Evolutionary conservation across 2,329 filamentous ascomycete genomes (phyloP).

Genomic region (Xylaria sp.): DNA sequence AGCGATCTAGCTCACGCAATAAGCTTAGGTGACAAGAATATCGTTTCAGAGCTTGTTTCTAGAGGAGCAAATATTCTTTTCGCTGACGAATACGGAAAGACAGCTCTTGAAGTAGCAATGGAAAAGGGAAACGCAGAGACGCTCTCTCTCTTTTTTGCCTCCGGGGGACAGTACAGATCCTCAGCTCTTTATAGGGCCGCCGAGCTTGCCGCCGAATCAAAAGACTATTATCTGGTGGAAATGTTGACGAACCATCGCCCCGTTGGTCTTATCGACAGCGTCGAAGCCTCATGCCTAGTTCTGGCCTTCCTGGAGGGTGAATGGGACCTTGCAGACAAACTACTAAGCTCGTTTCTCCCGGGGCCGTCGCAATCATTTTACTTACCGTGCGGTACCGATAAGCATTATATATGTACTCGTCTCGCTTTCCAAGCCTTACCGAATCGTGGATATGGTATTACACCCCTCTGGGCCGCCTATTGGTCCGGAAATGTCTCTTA

Average conservation of each 20-base stretch:
- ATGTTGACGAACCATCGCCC: background rate
- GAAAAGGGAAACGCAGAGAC: background rate
- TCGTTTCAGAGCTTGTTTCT: background rate
- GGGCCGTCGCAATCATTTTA: background rate
- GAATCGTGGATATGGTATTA: too few species aligned
- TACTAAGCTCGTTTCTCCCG: conserved; percentile 1
- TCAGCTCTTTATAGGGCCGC: background rate
- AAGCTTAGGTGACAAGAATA: background rate
- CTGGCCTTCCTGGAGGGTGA: background rate
- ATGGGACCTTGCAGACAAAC: conserved; percentile 6
- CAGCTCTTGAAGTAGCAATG: conserved; percentile 6
- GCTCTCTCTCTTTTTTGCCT: background rate
- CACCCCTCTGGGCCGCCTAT: too few species aligned
- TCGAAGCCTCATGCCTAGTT: conserved; percentile 18
- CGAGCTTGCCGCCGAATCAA: background rate
- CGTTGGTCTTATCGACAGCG: background rate
- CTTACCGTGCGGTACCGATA: background rate
- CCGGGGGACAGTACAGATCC: conserved; percentile 10
- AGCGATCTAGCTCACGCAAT: conserved; percentile 9
- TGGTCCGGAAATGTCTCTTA: too few species aligned
- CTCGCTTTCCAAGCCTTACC: background rate
- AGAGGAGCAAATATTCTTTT: background rate
- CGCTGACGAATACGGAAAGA: background rate
- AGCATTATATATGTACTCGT: background rate
- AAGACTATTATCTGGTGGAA: background rate